Conservation (phyloP, 352 stramenopile genomes). For the Globisporangium ultimum region DNA sequence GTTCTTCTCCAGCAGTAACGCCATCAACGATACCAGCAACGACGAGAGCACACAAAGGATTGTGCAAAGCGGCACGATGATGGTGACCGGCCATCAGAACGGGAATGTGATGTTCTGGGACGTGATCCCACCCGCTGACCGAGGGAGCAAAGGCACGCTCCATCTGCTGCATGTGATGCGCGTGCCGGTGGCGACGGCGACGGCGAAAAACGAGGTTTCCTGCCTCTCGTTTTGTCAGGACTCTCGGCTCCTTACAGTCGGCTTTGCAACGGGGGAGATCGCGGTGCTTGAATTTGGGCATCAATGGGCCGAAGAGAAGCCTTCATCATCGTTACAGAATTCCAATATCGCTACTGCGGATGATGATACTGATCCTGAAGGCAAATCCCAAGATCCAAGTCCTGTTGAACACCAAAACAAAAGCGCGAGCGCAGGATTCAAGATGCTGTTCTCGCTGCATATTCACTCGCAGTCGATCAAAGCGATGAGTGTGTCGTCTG, state of each 20-base stretch:
- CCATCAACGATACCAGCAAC: constrained; percentile 12
- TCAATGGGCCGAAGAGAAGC: constrained; percentile 7
- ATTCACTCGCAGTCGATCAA: constrained; percentile 58
- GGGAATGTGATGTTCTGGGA: constrained; percentile 67
- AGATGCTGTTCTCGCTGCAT: constrained; percentile 46
- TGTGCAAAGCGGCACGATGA: constrained; percentile 39
- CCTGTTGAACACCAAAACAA: not conserved
- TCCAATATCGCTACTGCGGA: not conserved
- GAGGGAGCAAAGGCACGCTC: constrained; percentile 46
- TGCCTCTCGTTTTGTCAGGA: constrained; percentile 45
- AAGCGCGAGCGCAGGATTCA: constrained; percentile 29
- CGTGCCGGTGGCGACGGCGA: constrained; percentile 22
- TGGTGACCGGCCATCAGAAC: constrained; percentile 60
- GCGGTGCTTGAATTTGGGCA: constrained; percentile 41
- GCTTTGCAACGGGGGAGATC: constrained; percentile 55
- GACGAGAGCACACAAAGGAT: constrained; percentile 15
- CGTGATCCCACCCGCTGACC: constrained; percentile 37
- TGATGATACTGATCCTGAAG: not conserved
- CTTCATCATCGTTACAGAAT: constrained; percentile 7
- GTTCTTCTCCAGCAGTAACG: constrained; percentile 32
- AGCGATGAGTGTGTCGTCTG: constrained; percentile 41
- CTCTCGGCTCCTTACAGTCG: constrained; percentile 42
- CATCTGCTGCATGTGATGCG: constrained; percentile 55
- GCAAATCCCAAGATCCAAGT: not conserved
- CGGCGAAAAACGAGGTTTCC: constrained; percentile 34